Percentiles rank a stretch among this genome's conserved stretches.
Conservation (phyloP, 208 protist genomes). For the Phytomonas francai region DNA sequence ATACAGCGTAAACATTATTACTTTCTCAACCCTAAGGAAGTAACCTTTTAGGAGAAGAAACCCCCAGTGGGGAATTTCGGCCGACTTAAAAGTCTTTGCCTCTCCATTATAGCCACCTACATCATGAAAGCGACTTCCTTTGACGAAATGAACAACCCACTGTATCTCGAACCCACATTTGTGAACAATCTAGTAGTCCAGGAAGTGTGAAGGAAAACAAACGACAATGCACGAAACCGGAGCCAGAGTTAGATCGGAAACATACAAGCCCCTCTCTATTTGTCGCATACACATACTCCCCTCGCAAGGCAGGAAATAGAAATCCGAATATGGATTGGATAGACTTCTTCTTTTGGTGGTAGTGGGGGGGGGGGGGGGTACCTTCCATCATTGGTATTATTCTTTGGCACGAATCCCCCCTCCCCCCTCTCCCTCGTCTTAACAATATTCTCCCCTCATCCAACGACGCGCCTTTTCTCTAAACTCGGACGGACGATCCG, state of each 20-base stretch:
- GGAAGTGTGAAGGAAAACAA: neutral
- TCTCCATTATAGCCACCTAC: neutral
- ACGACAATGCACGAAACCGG: neutral
- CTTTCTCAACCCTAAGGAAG: neutral
- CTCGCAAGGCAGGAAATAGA: neutral
- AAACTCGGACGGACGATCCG: conserved; percentile 42
- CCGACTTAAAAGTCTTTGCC: neutral
- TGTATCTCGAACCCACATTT: neutral
- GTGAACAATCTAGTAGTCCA: neutral
- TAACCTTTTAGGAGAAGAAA: neutral
- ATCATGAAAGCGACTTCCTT: neutral
- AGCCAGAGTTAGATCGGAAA: neutral
- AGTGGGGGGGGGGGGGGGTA: too few relatives aligned
- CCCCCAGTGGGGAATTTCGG: neutral
- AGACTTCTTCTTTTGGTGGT: neutral
- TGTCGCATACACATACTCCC: neutral
- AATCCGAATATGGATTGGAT: neutral
- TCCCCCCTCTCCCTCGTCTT: neutral
- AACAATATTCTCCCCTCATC: conserved; percentile 37
- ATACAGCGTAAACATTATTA: neutral
- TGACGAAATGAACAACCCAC: neutral
- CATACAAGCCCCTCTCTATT: neutral
- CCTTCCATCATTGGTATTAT: too few relatives aligned
- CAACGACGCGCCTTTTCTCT: conserved; percentile 35
- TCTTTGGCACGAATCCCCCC: too few relatives aligned